Base-by-base conservation (phyloP, 2,329 filamentous ascomycete species). In the Sporothrix pseudoabietina region DNA sequence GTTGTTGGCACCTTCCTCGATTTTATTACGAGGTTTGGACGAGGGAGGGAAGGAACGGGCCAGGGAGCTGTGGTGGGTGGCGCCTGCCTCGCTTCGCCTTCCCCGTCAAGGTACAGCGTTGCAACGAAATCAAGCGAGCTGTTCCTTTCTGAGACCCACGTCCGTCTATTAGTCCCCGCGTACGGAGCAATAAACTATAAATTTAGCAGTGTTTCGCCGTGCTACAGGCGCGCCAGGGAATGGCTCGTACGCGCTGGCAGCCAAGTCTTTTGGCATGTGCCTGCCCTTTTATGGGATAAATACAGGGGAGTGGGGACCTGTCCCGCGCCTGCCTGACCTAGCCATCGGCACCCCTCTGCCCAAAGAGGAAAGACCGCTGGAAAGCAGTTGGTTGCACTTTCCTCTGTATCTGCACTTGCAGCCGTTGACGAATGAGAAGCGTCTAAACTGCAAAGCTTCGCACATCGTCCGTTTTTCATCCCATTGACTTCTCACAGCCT, bases 71-170 rank as follows among this genome's bases (percentile, higher is more conserved):
- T 44, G 22, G 39, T 30, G 22, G 39, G 61, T 66, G 61, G 61
- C 61, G 61, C 35, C 35, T 41, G 49, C 63, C 44, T 26, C 26
- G 26, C 26, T 49, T 32, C 9, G 35, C 35, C 35, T 35, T 26
- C 26, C 35, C 35, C n/a, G n/a, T 49, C 26, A 35, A 54, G 44
- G 26, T 39, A 54, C 39, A 65, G 44, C 65, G 65, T 39, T 69
- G 65, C 65, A 71, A 16, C 32, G n/a, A 26, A 59, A 71, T 41
- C 2, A 26, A 55, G 55, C 55, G 41, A 71, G 69, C 55, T 71
- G 69, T 71, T 55, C 69, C 69, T 71, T 71, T 59, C 54, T 12
- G 32, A 30, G 68, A 57, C 32, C 68, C 68, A 70, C 68, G 52
- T 35, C 12, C 7, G 30, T 16, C 16, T 10, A 26, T 44, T 54